These are phyloP conservation scores for Coniophora puteana DNA, from an alignment of 1,284 basidiomycete genomes.

Conservation along the genomic window DNA sequence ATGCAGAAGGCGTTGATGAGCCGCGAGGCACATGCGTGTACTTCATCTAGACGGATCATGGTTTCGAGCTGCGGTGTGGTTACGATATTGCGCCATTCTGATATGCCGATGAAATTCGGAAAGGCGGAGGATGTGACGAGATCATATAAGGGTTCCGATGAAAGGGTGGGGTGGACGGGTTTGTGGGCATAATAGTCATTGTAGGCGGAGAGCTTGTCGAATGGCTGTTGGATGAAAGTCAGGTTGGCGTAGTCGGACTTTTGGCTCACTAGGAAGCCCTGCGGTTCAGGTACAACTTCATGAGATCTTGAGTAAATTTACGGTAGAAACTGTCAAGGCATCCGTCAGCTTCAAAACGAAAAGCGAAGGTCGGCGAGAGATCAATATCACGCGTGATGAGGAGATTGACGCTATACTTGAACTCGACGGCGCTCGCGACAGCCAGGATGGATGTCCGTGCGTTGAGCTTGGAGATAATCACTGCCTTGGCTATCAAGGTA, in stretches of 20 bases:
- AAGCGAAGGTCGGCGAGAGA: conserved; percentile 95
- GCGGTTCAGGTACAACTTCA: conserved; percentile 77
- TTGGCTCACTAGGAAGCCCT: conserved; percentile 74
- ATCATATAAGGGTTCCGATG: conserved; percentile 83
- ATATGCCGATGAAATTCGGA: conserved; percentile 86
- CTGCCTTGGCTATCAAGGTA: conserved; percentile 98
- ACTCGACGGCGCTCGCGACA: conserved; percentile 95
- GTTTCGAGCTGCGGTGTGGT: conserved; percentile 97
- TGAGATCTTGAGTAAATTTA: conserved; percentile 90
- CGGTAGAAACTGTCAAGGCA: conserved; percentile 90
- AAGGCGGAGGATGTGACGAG: conserved; percentile 90
- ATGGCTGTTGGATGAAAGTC: conserved; percentile 49
- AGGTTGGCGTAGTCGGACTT: neutral
- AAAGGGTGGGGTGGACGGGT: conserved; percentile 87
- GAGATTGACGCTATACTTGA: conserved; percentile 88
- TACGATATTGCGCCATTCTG: conserved; percentile 93
- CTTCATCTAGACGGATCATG: conserved; percentile 97
- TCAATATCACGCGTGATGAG: conserved; percentile 90
- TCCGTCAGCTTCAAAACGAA: conserved; percentile 95
- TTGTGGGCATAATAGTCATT: conserved; percentile 92
- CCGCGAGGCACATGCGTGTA: conserved; percentile 93
- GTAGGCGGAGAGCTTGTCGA: conserved; percentile 90
- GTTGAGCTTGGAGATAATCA: conserved; percentile 97
- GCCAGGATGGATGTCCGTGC: conserved; percentile 96
- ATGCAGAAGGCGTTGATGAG: conserved; percentile 33